Percentiles rank a stretch among this genome's conserved stretches.
Evolutionary conservation across 345 rosid species (phyloP).

Genomic region (Geranium brycei): DNA sequence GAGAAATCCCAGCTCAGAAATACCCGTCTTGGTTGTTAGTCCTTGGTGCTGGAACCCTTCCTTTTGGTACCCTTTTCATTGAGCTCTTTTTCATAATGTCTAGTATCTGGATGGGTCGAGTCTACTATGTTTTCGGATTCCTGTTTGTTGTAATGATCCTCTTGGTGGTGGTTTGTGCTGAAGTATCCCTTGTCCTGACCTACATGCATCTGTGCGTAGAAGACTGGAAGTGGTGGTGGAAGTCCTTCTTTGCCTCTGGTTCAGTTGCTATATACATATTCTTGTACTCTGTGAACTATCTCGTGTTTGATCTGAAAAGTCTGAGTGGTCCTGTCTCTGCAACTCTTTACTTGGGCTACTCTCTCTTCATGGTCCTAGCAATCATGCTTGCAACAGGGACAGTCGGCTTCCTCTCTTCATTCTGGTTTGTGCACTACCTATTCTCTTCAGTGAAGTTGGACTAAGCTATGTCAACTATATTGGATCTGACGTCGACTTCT

Average conservation of each 20-base stretch:
- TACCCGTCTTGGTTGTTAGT: conserved; percentile 71
- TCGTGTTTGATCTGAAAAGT: conserved; percentile 48
- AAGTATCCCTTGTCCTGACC: conserved; percentile 55
- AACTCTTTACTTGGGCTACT: conserved; percentile 53
- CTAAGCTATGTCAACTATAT: conserved; percentile 12
- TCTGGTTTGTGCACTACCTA: conserved; percentile 66
- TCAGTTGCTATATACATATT: conserved; percentile 62
- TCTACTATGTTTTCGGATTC: conserved; percentile 59
- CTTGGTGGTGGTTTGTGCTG: conserved; percentile 60
- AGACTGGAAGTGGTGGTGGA: conserved; percentile 81
- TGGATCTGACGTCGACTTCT: neutral
- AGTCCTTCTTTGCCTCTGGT: conserved; percentile 64
- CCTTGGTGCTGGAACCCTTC: conserved; percentile 67
- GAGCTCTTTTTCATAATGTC: conserved; percentile 78
- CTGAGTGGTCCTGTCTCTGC: conserved; percentile 64
- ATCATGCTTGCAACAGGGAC: conserved; percentile 66
- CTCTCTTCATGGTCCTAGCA: conserved; percentile 57
- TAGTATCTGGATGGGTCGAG: conserved; percentile 69
- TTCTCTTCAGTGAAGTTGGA: conserved; percentile 71
- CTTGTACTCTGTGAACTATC: conserved; percentile 52
- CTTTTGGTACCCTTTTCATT: conserved; percentile 62
- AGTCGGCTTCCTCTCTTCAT: conserved; percentile 55
- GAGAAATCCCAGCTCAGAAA: conserved; percentile 61
- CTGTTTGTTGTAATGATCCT: conserved; percentile 48
- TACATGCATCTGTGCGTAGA: conserved; percentile 73